Conservation (phyloP, 352 stramenopile genomes). For the Phytophthora pinifolia region DNA sequence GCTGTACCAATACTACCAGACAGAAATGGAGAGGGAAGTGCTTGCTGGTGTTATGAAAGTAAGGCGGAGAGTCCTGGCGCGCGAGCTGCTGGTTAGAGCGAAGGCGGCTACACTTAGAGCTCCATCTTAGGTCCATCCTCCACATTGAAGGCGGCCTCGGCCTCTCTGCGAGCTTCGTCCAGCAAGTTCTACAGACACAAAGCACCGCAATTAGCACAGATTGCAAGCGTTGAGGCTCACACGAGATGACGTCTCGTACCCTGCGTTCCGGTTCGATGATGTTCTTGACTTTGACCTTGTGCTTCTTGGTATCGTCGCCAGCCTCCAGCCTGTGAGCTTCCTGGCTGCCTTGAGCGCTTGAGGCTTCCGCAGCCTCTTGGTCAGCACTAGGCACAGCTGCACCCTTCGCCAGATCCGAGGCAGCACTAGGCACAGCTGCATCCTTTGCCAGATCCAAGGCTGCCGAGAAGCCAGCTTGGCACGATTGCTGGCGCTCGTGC, state of each 20-base stretch:
- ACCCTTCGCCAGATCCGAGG: no score
- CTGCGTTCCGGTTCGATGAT: slow-evolving; percentile 30
- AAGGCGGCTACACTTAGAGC: slow-evolving; percentile 18
- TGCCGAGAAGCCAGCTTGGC: slow-evolving; percentile 42
- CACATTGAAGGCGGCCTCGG: slow-evolving; percentile 29
- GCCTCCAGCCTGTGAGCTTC: slow-evolving; percentile 8
- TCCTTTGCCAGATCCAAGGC: slow-evolving; percentile 39
- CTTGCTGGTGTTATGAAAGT: slow-evolving; percentile 12
- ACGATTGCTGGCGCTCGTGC: slow-evolving; percentile 41
- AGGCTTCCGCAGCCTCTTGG: no score
- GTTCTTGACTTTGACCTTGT: slow-evolving; percentile 44
- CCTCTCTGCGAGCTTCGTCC: slow-evolving; percentile 42
- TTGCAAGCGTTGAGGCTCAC: not conserved
- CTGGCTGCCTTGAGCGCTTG: slow-evolving; percentile 22
- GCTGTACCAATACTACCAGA: slow-evolving; percentile 13
- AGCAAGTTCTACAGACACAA: slow-evolving; percentile 38
- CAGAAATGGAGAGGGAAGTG: not conserved
- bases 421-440: slow-evolving; percentile 8
- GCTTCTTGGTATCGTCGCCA: slow-evolving; percentile 9
- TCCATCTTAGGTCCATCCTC: slow-evolving; percentile 22
- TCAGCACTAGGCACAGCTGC: no score
- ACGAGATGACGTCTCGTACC: slow-evolving; percentile 10
- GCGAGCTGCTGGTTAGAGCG: slow-evolving; percentile 2
- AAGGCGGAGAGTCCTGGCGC: not conserved
- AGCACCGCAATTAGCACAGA: slow-evolving; percentile 4